These are phyloP conservation scores for Dioscorea zingiberensis DNA, from an alignment of 106 monocot species.

Conservation along the genomic window DNA sequence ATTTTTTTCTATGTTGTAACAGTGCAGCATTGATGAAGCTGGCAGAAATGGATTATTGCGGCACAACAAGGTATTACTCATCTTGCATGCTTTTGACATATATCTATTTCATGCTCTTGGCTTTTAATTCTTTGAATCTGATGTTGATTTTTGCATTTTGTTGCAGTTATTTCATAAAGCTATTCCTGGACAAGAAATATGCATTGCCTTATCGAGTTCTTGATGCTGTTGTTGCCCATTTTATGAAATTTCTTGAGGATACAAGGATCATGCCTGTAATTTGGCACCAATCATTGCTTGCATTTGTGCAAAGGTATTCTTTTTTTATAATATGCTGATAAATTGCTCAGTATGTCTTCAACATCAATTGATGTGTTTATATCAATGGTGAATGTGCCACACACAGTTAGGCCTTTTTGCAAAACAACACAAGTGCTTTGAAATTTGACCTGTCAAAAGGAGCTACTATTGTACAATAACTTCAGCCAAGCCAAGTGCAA, in stretches of 20 bases:
- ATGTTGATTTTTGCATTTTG: not conserved
- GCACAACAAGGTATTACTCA: slow-evolving; percentile 70
- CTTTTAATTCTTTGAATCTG: too few species aligned
- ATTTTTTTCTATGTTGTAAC: not conserved
- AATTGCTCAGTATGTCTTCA: not conserved
- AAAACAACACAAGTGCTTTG: too few species aligned
- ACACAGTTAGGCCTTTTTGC: too few species aligned
- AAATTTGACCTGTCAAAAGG: too few species aligned
- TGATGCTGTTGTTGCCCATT: slow-evolving; percentile 69
- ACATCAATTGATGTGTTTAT: too few species aligned
- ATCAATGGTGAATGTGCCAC: too few species aligned
- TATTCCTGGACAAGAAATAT: slow-evolving; percentile 78
- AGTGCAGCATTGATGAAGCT: slow-evolving; percentile 71
- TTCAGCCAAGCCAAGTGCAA: too few species aligned
- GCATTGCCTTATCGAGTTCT: slow-evolving; percentile 74
- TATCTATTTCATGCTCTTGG: not conserved
- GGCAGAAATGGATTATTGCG: slow-evolving; percentile 71
- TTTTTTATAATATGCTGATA: not conserved
- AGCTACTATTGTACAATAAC: too few species aligned
- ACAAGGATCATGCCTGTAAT: slow-evolving; percentile 67
- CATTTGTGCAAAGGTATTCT: slow-evolving; percentile 74
- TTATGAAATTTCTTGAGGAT: slow-evolving; percentile 58
- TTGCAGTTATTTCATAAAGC: slow-evolving; percentile 75
- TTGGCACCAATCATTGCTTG: slow-evolving; percentile 77
- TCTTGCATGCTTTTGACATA: not conserved